These are phyloP conservation scores for Pseudoneurospora amorphoporcata DNA, from an alignment of 495 filamentous ascomycete genomes.

Conservation along the genomic window DNA sequence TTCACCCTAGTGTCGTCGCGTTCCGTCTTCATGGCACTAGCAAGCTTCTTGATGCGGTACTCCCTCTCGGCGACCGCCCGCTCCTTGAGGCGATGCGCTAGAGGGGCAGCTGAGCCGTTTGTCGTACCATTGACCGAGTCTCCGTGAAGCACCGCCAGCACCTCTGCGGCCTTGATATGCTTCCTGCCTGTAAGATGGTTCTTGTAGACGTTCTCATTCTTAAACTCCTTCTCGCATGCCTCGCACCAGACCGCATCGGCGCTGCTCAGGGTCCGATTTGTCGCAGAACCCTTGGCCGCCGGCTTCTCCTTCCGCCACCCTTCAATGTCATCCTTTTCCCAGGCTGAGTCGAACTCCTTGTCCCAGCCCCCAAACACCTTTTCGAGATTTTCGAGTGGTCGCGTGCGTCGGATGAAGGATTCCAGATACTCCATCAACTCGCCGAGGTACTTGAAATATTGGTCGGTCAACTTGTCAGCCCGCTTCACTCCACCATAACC, in stretches of 20 bases:
- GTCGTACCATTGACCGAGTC: conserved; percentile 20
- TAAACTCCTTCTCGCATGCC: conserved; percentile 89
- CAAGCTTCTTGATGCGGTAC: conserved; percentile 66
- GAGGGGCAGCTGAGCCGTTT: conserved; percentile 19
- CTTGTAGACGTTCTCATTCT: conserved; percentile 90
- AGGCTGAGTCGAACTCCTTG: conserved; percentile 70
- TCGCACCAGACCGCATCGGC: conserved; percentile 74
- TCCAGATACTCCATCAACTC: conserved; percentile 74
- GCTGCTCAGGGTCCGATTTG: conserved; percentile 39
- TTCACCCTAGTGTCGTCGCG: conserved; percentile 81
- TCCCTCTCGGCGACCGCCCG: conserved; percentile 85
- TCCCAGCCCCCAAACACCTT: conserved; percentile 66
- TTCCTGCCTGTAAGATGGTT: conserved; percentile 83
- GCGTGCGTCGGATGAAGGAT: conserved; percentile 67
- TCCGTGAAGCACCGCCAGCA: conserved; percentile 28
- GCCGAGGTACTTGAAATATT: conserved; percentile 84
- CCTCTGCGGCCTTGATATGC: conserved; percentile 72
- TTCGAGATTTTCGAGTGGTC: conserved; percentile 73
- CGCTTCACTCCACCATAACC: conserved; percentile 61
- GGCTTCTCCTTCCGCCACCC: conserved; percentile 63
- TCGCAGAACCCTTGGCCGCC: conserved; percentile 23
- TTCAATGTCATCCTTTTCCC: conserved; percentile 65
- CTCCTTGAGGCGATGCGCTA: conserved; percentile 62
- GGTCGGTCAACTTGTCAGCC: conserved; percentile 74
- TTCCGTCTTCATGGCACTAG: conserved; percentile 64